A percentile compares a stretch with the other conserved stretches of the same genome.
Conservation (phyloP, 1,139 yeast genomes). For the Zygotorulaspora mrakii region DNA sequence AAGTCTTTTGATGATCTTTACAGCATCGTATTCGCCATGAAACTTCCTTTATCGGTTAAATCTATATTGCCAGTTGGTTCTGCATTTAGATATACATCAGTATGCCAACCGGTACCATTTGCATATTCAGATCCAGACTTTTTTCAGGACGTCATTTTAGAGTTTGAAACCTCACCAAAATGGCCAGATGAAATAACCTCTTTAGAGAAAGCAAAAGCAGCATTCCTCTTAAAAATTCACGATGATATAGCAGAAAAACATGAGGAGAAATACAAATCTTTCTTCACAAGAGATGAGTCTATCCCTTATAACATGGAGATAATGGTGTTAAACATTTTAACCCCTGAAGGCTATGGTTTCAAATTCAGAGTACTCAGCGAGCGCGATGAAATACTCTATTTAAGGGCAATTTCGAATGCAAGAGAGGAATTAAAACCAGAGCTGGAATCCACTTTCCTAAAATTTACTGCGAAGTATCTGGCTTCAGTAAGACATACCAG, state of each 20-base stretch:
- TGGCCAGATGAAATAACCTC: slow-evolving; percentile 95
- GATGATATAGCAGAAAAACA: slow-evolving; percentile 48
- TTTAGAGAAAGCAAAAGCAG: slow-evolving; percentile 84
- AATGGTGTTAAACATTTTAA: slow-evolving; percentile 58
- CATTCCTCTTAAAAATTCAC: slow-evolving; percentile 72
- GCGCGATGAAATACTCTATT: slow-evolving; percentile 70
- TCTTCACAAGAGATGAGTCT: slow-evolving; percentile 58
- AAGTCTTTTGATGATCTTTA: slow-evolving; percentile 65
- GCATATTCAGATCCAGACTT: slow-evolving; percentile 75
- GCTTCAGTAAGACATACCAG: slow-evolving; percentile 81
- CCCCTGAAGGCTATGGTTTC: slow-evolving; percentile 89
- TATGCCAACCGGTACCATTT: slow-evolving; percentile 78
- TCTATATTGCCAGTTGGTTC: slow-evolving; percentile 70
- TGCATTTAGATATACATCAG: slow-evolving; percentile 68
- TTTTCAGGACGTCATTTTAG: slow-evolving; percentile 74
- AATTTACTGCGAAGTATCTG: slow-evolving; percentile 62
- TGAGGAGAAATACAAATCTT: slow-evolving; percentile 53
- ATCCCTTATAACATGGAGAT: slow-evolving; percentile 63
- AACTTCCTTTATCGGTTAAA: slow-evolving; percentile 70
- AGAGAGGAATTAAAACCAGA: slow-evolving; percentile 54
- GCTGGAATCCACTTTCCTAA: slow-evolving; percentile 59
- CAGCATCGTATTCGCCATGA: slow-evolving; percentile 44
- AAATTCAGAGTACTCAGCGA: slow-evolving; percentile 70
- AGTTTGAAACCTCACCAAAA: slow-evolving; percentile 82
- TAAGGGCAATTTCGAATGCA: slow-evolving; percentile 64